Percentiles rank a stretch among this genome's conserved stretches.
Evolutionary conservation across 2,329 filamentous ascomycete genomes (phyloP).

Genomic region (Fusarium chuoi): DNA sequence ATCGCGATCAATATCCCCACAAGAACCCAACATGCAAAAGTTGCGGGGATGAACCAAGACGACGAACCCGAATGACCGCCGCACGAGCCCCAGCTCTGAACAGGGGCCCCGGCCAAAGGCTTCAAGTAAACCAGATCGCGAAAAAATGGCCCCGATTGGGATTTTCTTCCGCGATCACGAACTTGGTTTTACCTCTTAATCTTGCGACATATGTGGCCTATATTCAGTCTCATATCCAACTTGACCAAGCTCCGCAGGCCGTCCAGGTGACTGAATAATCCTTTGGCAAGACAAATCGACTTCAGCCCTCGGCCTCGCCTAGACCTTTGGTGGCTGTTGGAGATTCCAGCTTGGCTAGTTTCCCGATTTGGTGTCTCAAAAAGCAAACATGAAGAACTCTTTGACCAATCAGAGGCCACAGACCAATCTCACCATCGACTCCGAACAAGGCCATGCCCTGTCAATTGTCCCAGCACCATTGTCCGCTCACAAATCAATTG

Average conservation of each 20-base stretch:
- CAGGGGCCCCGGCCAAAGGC: constrained; percentile 34
- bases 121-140: constrained; percentile 32
- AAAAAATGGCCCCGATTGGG: constrained; percentile 25
- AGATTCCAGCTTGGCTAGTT: constrained; percentile 34
- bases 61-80: constrained; percentile 38
- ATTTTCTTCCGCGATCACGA: constrained; percentile 5
- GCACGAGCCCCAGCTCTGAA: constrained; percentile 37
- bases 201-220: not conserved
- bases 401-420: constrained; percentile 31
- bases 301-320: constrained; percentile 30
- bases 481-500: constrained; percentile 20
- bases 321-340: constrained; percentile 22
- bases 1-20: constrained; percentile 29
- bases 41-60: constrained; percentile 41
- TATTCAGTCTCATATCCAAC: not conserved
- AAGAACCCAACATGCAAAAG: constrained; percentile 9
- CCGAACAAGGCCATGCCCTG: constrained; percentile 38
- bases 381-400: constrained; percentile 39
- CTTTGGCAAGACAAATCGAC: constrained; percentile 7
- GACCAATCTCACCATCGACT: constrained; percentile 20
- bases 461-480: constrained; percentile 25
- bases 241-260: not conserved
- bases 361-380: constrained; percentile 32
- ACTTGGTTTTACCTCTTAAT: constrained; percentile 21
- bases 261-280: constrained; percentile 4